These are phyloP conservation scores for Fusarium sp. DNA, from an alignment of 2,329 filamentous ascomycete species.

Conservation along the genomic window DNA sequence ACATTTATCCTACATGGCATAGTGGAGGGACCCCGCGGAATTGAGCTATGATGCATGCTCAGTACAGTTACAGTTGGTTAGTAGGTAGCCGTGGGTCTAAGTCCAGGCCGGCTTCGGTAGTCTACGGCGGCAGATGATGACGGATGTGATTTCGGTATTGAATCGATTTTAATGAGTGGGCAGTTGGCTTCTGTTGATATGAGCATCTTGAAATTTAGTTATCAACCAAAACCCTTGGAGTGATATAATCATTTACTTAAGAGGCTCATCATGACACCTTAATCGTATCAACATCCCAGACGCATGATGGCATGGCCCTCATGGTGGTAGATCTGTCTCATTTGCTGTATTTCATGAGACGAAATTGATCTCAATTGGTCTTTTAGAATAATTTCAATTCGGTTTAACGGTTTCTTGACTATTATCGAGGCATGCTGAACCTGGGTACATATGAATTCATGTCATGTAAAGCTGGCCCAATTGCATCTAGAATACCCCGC, in stretches of 20 bases:
- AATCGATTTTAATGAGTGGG: not conserved
- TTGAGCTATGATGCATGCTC: conserved; percentile 6
- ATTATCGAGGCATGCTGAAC: not conserved
- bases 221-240: not conserved
- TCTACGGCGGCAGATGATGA: conserved; percentile 33
- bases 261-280: conserved; percentile 9
- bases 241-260: not conserved
- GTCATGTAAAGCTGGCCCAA: not conserved
- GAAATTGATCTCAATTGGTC: not conserved
- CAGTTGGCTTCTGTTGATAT: not conserved
- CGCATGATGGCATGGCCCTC: conserved; percentile 8
- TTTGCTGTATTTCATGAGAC: not conserved
- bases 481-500: not conserved
- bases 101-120: conserved; percentile 27
- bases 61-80: not conserved
- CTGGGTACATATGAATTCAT: not conserved
- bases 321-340: not conserved
- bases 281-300: not conserved
- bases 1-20: conserved; percentile 38
- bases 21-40: conserved; percentile 25
- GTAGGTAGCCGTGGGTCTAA: conserved; percentile 14
- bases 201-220: not conserved
- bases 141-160: not conserved
- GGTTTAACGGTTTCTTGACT: not conserved
- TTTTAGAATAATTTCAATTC: not conserved